These are phyloP conservation scores for Goffeauzyma gilvescens DNA, from an alignment of 768 basidiomycete genomes.

Conservation along the genomic window DNA sequence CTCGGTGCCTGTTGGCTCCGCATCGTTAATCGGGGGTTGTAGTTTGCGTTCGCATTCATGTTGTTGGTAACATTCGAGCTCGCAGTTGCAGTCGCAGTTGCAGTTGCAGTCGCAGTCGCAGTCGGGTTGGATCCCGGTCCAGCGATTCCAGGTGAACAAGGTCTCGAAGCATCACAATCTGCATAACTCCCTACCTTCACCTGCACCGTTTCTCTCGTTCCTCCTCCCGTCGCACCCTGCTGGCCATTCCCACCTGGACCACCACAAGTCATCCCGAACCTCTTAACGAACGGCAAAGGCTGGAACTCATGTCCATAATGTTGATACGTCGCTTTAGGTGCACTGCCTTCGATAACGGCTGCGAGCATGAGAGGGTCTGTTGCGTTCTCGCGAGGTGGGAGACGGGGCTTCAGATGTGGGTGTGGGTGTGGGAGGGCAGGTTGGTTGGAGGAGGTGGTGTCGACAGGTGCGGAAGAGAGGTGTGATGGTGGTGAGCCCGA, in stretches of 20 bases:
- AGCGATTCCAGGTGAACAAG: background rate
- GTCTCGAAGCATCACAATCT: background rate
- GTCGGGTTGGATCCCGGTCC: background rate
- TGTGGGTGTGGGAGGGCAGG: no score
- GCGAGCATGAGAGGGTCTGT: slow-evolving; percentile 27
- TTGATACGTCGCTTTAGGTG: slow-evolving; percentile 23
- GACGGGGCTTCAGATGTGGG: background rate
- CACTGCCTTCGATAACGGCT: slow-evolving; percentile 28
- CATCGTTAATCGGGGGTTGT: slow-evolving; percentile 14
- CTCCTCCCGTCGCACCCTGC: background rate
- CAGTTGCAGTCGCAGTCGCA: no score
- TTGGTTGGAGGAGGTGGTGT: background rate
- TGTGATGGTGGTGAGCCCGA: background rate
- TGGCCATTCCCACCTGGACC: background rate
- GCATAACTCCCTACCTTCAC: background rate
- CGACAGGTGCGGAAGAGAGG: background rate
- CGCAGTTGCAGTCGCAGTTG: slow-evolving; percentile 1
- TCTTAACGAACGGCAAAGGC: background rate
- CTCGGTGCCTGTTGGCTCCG: slow-evolving; percentile 23
- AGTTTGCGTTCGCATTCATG: no score
- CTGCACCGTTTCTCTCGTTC: background rate
- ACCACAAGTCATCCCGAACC: background rate
- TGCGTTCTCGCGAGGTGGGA: slow-evolving; percentile 21
- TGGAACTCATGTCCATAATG: slow-evolving; percentile 26
- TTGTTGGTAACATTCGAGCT: no score